Evolutionary conservation across 495 filamentous ascomycete genomes (phyloP), one percentile per base, ranked within the genome.

Genomic region (Neurospora tetrasperma): DNA sequence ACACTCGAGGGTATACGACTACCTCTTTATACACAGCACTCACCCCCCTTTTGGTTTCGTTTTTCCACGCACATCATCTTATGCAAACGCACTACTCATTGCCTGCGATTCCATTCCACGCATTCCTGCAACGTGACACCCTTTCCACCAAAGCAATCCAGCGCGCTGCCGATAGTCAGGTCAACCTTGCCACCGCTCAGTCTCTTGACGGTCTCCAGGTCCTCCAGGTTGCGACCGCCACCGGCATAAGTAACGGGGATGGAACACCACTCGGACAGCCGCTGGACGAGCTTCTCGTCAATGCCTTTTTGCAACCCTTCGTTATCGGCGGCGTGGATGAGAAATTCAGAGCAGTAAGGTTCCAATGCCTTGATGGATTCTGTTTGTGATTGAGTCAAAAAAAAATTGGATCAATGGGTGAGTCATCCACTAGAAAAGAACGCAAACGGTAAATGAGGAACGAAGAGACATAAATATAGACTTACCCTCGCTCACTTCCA

Each of bases 251-350:
- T 99, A 5, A 98, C 91, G 11, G 96, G 96, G 68, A 96, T 94
- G 11, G 85, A 89, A 76, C 93, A 96, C 93, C 94, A 98, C 75
- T 89, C 81, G 2, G 93, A 91, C 69, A 99, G 82, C 71, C 84
- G 88, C 71, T 86, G 81, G 0, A 99, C 94, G 3, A 99, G 83
- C 70, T 91, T 86, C 76, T 95, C 91, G 76, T 99, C 96, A 70
- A 99, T 91, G 39, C 96, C 96, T 70, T 86, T 85, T 79, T 98
- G 96, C 69, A 98, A 83, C 10, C 96, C 96, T 79, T 98, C 96
- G 71, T 95, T 94, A 79, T 99, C 96, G n/a, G 96, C 96, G n/a
- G 96, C 96, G 77, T 99, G 96, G 77, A 99, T 93, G 69, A 99
- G 85, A 80, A 99, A 98, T 78, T 99, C 96, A 54, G 91, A 93